phyloP scores from a whole-genome alignment of 2,329 filamentous ascomycete species.

The Phaeosphaeriaceae sp. region DNA sequence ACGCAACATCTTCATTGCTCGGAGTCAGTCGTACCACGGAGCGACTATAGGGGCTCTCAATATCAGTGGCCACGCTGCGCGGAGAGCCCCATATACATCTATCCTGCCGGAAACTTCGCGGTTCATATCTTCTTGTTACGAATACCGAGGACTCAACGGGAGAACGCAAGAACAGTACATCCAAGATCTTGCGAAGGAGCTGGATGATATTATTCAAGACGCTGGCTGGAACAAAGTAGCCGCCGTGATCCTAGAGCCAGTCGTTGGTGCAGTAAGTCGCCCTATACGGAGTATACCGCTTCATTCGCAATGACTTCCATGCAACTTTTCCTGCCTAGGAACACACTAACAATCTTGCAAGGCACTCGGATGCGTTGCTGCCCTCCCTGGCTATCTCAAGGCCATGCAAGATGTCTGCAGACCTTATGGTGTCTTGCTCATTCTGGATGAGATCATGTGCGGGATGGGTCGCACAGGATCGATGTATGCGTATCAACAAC shows the following conservation, averaged over 20 bases:
- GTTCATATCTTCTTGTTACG: conserved; percentile 71
- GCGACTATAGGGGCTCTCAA: conserved; percentile 72
- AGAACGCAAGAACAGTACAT: conserved; percentile 69
- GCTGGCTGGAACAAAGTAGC: conserved; percentile 71
- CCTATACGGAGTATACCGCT: neutral
- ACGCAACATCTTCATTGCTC: conserved; percentile 68
- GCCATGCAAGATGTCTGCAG: conserved; percentile 74
- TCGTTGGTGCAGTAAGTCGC: conserved; percentile 70
- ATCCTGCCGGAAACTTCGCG: conserved; percentile 64
- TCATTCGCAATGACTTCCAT: no score
- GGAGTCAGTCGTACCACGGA: conserved; percentile 73
- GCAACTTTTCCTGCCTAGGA: no score
- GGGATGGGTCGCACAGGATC: conserved; percentile 67
- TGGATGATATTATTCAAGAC: conserved; percentile 69
- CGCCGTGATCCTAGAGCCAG: conserved; percentile 72
- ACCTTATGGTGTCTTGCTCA: conserved; percentile 74
- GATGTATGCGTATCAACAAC: conserved; percentile 68
- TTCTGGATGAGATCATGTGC: conserved; percentile 81
- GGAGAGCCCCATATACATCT: conserved; percentile 68
- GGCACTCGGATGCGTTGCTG: conserved; percentile 73
- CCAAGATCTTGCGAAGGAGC: conserved; percentile 64
- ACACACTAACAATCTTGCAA: no score
- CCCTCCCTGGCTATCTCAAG: conserved; percentile 71
- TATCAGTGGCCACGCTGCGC: conserved; percentile 66
- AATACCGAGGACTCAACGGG: conserved; percentile 62